A percentile compares a stretch with the other conserved stretches of the same genome.
Conservation (phyloP, 2,329 filamentous ascomycete species). For the Phialophora macrospora region DNA sequence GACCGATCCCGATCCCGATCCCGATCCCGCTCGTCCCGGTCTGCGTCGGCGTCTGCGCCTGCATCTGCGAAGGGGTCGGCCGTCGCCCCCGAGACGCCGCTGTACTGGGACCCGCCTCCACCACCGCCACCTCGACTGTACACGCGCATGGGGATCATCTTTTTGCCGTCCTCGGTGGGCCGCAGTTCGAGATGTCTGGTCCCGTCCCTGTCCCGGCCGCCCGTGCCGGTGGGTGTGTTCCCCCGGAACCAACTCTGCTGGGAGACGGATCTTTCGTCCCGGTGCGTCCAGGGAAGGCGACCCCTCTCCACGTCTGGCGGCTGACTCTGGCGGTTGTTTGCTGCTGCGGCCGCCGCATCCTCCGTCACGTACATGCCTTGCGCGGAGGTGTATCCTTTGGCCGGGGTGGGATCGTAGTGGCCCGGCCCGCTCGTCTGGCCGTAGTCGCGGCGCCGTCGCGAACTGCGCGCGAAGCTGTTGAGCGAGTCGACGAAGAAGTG, state of each 20-base stretch:
- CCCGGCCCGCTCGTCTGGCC: constrained; percentile 1
- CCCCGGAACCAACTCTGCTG: constrained; percentile 27
- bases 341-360: neutral
- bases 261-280: constrained; percentile 13
- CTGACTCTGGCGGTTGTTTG: constrained; percentile 15
- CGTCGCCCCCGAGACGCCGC: neutral
- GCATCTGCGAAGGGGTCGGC: neutral
- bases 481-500: constrained; percentile 31
- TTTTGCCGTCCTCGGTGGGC: constrained; percentile 31
- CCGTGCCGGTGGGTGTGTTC: constrained; percentile 57
- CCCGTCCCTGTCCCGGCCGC: constrained; percentile 42
- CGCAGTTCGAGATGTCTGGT: constrained; percentile 79
- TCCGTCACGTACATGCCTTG: neutral
- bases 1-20: neutral
- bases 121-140: constrained; percentile 12
- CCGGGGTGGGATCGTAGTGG: neutral
- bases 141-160: constrained; percentile 36
- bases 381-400: neutral
- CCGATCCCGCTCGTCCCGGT: neutral
- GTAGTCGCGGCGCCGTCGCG: constrained; percentile 12
- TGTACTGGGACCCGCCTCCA: neutral
- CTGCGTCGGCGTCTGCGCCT: neutral
- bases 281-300: neutral
- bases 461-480: constrained; percentile 20
- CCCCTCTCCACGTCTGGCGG: constrained; percentile 2